A percentile compares a stretch with the other conserved stretches of the same genome.
phyloP scores from a whole-genome alignment of 306 rosid genomes.

The Pyrus betulifolia region DNA sequence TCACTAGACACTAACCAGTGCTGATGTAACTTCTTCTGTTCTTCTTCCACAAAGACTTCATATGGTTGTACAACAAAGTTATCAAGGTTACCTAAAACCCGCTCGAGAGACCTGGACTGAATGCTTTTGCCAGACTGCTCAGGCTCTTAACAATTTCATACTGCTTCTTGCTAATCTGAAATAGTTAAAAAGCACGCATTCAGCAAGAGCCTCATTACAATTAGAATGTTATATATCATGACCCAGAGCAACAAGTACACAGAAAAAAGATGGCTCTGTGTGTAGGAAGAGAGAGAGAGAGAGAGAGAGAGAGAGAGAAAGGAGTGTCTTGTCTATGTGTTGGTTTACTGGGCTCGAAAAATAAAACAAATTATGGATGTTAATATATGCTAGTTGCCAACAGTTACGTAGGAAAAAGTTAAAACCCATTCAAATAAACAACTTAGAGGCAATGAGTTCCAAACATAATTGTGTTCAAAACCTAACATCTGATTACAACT shows the following conservation, averaged over 20 bases:
- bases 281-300: background rate
- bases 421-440: background rate
- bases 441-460: background rate
- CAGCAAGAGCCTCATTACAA: slow-evolving; percentile 9
- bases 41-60: slow-evolving; percentile 73
- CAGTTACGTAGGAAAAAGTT: background rate
- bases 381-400: background rate
- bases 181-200: slow-evolving; percentile 20
- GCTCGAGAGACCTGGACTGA: slow-evolving; percentile 70
- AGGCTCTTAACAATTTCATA: slow-evolving; percentile 80
- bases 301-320: background rate
- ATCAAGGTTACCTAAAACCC: slow-evolving; percentile 72
- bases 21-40: slow-evolving; percentile 74
- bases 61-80: slow-evolving; percentile 75
- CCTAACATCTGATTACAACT: background rate
- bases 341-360: background rate
- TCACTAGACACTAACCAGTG: slow-evolving; percentile 66
- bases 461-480: background rate
- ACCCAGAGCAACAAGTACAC: background rate
- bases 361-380: background rate
- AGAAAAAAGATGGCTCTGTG: background rate
- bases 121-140: slow-evolving; percentile 79
- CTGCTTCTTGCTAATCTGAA: slow-evolving; percentile 88
- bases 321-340: background rate
- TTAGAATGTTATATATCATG: background rate